phyloP scores from a whole-genome alignment of 495 filamentous ascomycete genomes.

The Trypethelium eluteriae region DNA sequence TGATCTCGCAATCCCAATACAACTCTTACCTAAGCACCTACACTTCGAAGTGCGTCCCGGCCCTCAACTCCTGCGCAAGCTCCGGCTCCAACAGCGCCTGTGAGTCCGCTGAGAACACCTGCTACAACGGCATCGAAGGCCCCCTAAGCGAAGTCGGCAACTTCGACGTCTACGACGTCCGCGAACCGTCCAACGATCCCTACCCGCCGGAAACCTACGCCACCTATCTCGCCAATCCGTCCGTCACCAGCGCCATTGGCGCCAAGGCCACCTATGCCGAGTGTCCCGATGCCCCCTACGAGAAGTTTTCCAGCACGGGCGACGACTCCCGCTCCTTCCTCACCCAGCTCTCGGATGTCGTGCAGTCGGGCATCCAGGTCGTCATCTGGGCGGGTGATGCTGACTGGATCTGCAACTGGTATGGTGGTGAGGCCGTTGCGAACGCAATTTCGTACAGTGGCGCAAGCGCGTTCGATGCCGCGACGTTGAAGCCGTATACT shows the following conservation, averaged over 20 bases:
- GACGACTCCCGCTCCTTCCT: conserved; percentile 30
- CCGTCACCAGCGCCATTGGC: conserved; percentile 33
- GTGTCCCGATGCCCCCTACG: conserved; percentile 23
- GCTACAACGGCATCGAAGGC: conserved; percentile 41
- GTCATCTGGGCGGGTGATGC: conserved; percentile 36
- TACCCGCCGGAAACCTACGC: conserved; percentile 31
- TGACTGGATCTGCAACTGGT: conserved; percentile 38
- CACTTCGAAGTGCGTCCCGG: conserved; percentile 39
- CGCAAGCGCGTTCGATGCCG: conserved; percentile 35
- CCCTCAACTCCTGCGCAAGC: conserved; percentile 33
- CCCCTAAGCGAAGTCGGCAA: conserved; percentile 28
- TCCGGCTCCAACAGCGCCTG: conserved; percentile 39
- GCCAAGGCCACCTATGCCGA: conserved; percentile 34
- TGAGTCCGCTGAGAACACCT: conserved; percentile 38
- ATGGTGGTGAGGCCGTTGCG: conserved; percentile 34
- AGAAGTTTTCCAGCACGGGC: conserved; percentile 27
- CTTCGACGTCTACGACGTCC: conserved; percentile 31
- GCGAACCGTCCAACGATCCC: conserved; percentile 21
- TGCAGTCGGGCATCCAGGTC: conserved; percentile 30
- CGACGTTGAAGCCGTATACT: conserved; percentile 39
- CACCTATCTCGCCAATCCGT: conserved; percentile 33
- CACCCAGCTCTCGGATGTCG: conserved; percentile 28
- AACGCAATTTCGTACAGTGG: conserved; percentile 28
- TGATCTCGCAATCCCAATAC: conserved; percentile 42
- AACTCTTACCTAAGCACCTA: conserved; percentile 37